A percentile compares a stretch with the other conserved stretches of the same genome.
These are phyloP conservation scores for Coemansia sp. DNA, from an alignment of 192 early-diverging fungal genomes.

Conservation along the genomic window DNA sequence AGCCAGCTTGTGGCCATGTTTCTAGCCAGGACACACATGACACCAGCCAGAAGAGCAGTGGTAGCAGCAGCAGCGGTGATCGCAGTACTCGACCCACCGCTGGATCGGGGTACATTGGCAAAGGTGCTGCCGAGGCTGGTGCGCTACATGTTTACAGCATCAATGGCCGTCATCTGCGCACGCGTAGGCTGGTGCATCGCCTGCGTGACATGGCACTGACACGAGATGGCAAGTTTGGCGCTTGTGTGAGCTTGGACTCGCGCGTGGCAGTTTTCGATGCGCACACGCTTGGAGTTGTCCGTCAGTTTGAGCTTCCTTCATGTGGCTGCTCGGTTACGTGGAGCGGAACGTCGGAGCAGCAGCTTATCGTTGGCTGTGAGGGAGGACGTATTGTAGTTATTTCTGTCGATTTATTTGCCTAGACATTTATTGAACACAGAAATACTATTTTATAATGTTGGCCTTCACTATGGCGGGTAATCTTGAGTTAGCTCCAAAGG, in stretches of 20 bases:
- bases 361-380: slow-evolving; percentile 45
- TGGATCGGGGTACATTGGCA: slow-evolving; percentile 11
- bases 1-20: too few species aligned
- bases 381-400: slow-evolving; percentile 36
- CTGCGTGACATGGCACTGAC: slow-evolving; percentile 48
- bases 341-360: slow-evolving; percentile 38
- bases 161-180: slow-evolving; percentile 46
- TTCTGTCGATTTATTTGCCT: slow-evolving; percentile 6
- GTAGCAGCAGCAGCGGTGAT: not conserved
- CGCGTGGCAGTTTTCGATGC: slow-evolving; percentile 43
- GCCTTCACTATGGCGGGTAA: too few species aligned
- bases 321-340: slow-evolving; percentile 42
- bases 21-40: not conserved
- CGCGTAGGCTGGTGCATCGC: slow-evolving; percentile 37
- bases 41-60: slow-evolving; percentile 11
- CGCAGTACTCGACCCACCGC: not conserved
- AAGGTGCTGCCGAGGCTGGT: slow-evolving; percentile 24
- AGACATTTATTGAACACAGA: not conserved
- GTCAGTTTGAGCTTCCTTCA: slow-evolving; percentile 48
- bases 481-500: too few species aligned
- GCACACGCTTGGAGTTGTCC: slow-evolving; percentile 28
- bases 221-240: slow-evolving; percentile 34
- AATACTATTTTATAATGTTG: slow-evolving; percentile 23
- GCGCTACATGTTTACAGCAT: slow-evolving; percentile 41
- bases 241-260: slow-evolving; percentile 39